These are phyloP conservation scores for Clarkia xantiana DNA, from an alignment of 345 rosid species.

Conservation along the genomic window DNA sequence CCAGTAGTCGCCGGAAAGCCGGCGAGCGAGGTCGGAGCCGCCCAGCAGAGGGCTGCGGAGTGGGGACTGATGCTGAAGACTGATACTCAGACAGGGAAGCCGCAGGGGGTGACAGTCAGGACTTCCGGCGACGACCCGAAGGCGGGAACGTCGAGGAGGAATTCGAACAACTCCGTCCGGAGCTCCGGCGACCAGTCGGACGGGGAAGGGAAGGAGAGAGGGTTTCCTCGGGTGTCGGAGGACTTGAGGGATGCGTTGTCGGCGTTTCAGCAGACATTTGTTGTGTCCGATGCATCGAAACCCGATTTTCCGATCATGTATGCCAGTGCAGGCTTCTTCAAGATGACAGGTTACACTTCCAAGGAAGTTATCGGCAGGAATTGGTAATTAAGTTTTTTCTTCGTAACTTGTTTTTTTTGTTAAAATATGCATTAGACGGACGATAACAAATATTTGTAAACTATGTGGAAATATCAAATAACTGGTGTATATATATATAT, in stretches of 20 bases:
- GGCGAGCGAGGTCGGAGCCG: conserved; percentile 33
- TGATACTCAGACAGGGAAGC: conserved; percentile 68
- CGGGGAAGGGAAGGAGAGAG: conserved; percentile 25
- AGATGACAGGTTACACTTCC: conserved; percentile 90
- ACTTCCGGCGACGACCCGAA: conserved; percentile 49
- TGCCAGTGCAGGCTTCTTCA: conserved; percentile 97
- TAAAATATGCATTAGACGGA: no score
- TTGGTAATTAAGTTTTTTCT: conserved; percentile 27
- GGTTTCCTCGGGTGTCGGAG: conserved; percentile 67
- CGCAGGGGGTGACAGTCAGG: conserved; percentile 58
- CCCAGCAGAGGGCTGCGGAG: conserved; percentile 86
- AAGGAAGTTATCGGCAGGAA: conserved; percentile 91
- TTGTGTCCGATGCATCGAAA: conserved; percentile 90
- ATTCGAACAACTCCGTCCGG: conserved; percentile 58
- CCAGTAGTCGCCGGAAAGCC: conserved; percentile 7
- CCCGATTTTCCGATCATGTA: conserved; percentile 80
- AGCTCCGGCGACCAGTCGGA: conserved; percentile 63
- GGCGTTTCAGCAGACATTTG: conserved; percentile 85
- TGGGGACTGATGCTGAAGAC: conserved; percentile 91
- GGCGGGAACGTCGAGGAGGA: conserved; percentile 32
- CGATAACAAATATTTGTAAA: no score
- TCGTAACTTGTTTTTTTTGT: no score
- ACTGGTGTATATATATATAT: no score
- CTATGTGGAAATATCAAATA: no score
- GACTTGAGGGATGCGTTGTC: conserved; percentile 69